phyloP scores from a whole-genome alignment of 1,284 basidiomycete species.

The Apiotrichum brassicae region DNA sequence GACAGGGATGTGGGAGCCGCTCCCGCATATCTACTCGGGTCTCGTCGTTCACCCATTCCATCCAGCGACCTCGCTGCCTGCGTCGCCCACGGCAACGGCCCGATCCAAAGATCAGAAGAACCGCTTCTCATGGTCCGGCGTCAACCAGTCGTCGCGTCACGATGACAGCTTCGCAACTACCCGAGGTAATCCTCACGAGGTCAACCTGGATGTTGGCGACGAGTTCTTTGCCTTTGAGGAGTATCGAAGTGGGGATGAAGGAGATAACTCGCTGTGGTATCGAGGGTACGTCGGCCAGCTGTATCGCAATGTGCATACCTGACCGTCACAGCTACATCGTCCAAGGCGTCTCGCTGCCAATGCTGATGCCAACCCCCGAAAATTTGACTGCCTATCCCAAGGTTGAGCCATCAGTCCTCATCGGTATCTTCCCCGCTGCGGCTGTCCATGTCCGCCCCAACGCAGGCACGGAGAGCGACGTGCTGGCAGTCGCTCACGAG shows the following conservation, averaged over 20 bases:
- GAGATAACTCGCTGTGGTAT: constrained; percentile 72
- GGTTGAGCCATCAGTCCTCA: constrained; percentile 69
- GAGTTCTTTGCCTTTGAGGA: constrained; percentile 95
- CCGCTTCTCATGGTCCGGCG: constrained; percentile 30
- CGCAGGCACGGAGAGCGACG: constrained; percentile 79
- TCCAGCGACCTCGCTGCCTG: constrained; percentile 24
- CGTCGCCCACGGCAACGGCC: constrained; percentile 11
- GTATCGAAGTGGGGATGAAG: constrained; percentile 51
- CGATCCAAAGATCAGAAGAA: constrained; percentile 14
- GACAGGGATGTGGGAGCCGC: constrained; percentile 36
- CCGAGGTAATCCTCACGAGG: constrained; percentile 40
- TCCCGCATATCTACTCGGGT: constrained; percentile 42
- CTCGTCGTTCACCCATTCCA: constrained; percentile 39
- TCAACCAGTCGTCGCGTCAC: constrained; percentile 2
- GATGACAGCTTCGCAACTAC: constrained; percentile 12
- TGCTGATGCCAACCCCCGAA: constrained; percentile 38
- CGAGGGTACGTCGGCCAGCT: constrained; percentile 54
- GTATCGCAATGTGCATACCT: neutral
- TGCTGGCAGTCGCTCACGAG: constrained; percentile 57
- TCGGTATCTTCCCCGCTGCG: constrained; percentile 90
- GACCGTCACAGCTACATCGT: constrained; percentile 67
- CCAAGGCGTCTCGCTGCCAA: constrained; percentile 65
- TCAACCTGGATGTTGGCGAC: constrained; percentile 63
- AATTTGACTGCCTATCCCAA: constrained; percentile 18
- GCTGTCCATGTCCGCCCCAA: constrained; percentile 85